Evolutionary conservation across 129 eudicot genomes (phyloP).

Genomic region (Glebionis coronaria): DNA sequence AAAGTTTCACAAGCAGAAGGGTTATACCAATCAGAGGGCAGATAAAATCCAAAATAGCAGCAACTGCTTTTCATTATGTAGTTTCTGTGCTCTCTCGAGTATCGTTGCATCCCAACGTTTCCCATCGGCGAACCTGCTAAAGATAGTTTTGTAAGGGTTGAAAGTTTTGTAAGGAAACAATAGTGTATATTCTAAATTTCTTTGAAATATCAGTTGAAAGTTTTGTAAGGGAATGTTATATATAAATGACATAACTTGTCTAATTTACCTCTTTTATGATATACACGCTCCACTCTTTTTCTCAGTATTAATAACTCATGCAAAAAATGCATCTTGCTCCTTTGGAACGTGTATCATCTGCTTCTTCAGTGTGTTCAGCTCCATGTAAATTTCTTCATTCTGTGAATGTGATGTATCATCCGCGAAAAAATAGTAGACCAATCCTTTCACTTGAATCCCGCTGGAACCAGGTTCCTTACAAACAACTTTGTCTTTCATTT

Average conservation of each 20-base stretch:
- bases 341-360: conserved; percentile 34
- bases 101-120: conserved; percentile 22
- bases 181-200: not conserved
- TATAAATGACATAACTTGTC: not conserved
- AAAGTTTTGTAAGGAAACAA: not conserved
- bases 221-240: conserved; percentile 13
- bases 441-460: conserved; percentile 48
- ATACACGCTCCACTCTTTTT: no score
- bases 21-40: conserved; percentile 61
- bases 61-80: conserved; percentile 52
- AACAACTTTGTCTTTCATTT: conserved; percentile 42
- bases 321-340: conserved; percentile 15
- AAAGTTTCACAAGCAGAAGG: conserved; percentile 33
- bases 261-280: no score
- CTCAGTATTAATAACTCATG: not conserved
- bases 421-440: conserved; percentile 28
- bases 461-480: conserved; percentile 49
- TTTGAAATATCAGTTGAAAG: conserved; percentile 13
- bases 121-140: conserved; percentile 7
- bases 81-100: conserved; percentile 32
- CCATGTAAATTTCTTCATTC: conserved; percentile 25
- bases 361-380: conserved; percentile 27
- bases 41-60: conserved; percentile 50
- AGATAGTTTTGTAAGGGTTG: no score
- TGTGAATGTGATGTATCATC: conserved; percentile 37